Base-by-base conservation (phyloP, 2,329 filamentous ascomycete species). In the Venturia pyrina region DNA sequence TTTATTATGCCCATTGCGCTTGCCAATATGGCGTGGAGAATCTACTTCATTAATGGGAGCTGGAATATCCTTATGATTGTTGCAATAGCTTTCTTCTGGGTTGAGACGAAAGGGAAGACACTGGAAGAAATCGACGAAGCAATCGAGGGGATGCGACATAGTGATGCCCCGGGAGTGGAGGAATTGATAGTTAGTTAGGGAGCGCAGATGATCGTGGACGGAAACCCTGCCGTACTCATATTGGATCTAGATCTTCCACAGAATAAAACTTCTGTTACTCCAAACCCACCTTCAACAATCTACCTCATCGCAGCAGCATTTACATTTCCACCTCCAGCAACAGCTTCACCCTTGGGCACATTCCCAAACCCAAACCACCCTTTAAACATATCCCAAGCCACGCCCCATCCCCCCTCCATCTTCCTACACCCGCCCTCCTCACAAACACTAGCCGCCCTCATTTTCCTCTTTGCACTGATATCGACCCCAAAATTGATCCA, bases 1-100 rank as follows among this genome's bases (percentile, higher is more conserved):
- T 68, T 68, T 17, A 57, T 66, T 11, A 69, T 67, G 41, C 66
- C 66, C 7, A 67, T 69, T 34, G 68, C 67, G 15, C 62, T 69
- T 56, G 63, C 67, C 19, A 68, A 69, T 37, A 69, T 69, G 15
- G 68, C 66, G 1, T 69, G 68, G 66, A 63, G 50, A 24, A 65
- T 65, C n/a, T 69, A 68, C 61, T 40, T 63, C 19, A 63, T 66
- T n/a, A 63, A 65, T 59, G 63, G 28, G 4, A 19, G 37, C 21
- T 57, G 63, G 63, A 57, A 65, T 43, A 41, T 57, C 50, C 37
- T 40, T n/a, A 37, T 59, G 28, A 41, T 65, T 15, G 48, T 65
- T n/a, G 50, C 44, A 3, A 57, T 56, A 44, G 61, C 61, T 17
- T 17, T 44, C 19, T 44, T 21, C 44, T 63, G 61, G 61, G 37